Evolutionary conservation across 2,329 filamentous ascomycete species (phyloP), one percentile per base, ranked within the genome.

Genomic region (Teratosphaeria destructans): DNA sequence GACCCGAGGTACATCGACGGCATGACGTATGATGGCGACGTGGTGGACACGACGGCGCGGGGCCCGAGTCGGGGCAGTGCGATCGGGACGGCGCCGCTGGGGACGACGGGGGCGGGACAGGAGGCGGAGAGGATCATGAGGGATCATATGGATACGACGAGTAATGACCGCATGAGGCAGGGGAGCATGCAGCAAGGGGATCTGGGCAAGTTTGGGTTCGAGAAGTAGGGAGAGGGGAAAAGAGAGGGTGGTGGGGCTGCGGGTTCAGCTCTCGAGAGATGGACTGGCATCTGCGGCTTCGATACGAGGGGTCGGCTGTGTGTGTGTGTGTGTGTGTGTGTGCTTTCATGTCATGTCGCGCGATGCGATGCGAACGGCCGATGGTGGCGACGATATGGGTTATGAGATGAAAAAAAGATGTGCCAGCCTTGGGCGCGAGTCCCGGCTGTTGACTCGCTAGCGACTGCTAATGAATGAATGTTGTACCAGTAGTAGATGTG

Each of bases 81-180:
- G 19, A 70, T 68, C 39, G 66, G 68, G 54, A 37, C 35, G 56
- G 59, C 55, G 47, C 53, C 54, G 29, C 5, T 32, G 34, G 60
- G 58, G 57, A 64, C 59, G 23, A 58, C 72, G 27, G 84, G 61
- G 27, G 60, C 72, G 34, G 84, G 88, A 63, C 10, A 16, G 34
- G 77, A 84, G 16, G 84, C 86, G 5, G 86, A 89, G 73, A 78
- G 83, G 60, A 85, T 87, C 60, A 73, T 88, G 61, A 80, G 82
- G 60, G 83, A 86, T 66, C 78, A 80, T 32, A 74, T 86, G 60
- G 81, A 83, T 59, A 77, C 67, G 7, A 70, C 69, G 23, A 66
- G 66, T 35, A 66, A 66, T 34, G 71, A 72, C 57, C 68, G 70
- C 29, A 72, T 71, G 63, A 63, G 63, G 19, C 64, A 77, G 29